These are phyloP conservation scores for Zygotorulaspora chibaensis DNA, from an alignment of 805 yeast genomes.

Conservation along the genomic window DNA sequence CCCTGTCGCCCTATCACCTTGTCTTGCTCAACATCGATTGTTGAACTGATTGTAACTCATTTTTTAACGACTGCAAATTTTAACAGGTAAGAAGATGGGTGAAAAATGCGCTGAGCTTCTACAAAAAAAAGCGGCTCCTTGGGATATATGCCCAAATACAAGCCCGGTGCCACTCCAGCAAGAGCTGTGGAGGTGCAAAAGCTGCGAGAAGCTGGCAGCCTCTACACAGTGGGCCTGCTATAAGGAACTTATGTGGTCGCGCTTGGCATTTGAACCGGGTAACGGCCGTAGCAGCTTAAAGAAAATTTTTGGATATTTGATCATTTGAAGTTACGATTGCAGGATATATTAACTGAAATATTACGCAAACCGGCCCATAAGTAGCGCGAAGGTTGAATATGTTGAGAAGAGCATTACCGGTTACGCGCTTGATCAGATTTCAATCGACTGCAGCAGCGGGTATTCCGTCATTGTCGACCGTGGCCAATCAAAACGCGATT, in stretches of 20 bases:
- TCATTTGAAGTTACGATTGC: too few relatives aligned
- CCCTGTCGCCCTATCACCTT: not conserved
- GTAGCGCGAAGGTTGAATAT: not conserved
- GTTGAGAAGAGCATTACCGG: slow-evolving; percentile 5
- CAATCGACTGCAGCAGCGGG: slow-evolving; percentile 12
- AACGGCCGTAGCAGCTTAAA: too few relatives aligned
- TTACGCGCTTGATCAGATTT: slow-evolving; percentile 9
- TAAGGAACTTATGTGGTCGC: too few relatives aligned
- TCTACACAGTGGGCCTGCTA: too few relatives aligned
- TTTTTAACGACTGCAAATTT: not conserved
- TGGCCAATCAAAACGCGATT: slow-evolving; percentile 2
- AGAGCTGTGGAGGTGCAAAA: too few relatives aligned
- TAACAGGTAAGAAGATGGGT: not conserved
- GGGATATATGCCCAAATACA: not conserved
- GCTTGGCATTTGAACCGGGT: too few relatives aligned
- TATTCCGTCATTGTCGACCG: not conserved
- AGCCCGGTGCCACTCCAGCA: too few relatives aligned
- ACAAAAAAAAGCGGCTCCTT: not conserved
- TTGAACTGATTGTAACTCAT: not conserved
- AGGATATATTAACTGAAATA: too few relatives aligned
- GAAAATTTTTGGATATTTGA: too few relatives aligned
- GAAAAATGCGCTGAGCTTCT: too few relatives aligned
- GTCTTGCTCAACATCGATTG: not conserved
- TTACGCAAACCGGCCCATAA: too few relatives aligned
- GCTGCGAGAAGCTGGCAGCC: too few relatives aligned